Conservation (phyloP, 345 rosid genomes). For the Orychophragmus violaceus region DNA sequence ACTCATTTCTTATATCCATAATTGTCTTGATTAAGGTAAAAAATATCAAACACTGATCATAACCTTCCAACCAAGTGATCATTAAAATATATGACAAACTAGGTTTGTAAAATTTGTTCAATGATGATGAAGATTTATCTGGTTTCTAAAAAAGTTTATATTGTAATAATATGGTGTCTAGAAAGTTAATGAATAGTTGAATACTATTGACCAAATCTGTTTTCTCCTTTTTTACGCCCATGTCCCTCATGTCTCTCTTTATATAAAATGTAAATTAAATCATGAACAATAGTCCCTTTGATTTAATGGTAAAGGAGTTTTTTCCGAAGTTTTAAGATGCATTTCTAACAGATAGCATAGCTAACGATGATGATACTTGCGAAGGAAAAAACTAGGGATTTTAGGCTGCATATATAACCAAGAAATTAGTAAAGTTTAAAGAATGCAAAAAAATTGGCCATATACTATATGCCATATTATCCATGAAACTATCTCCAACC, state of each 20-base stretch:
- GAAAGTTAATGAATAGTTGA: background rate
- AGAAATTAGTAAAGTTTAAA: too few species aligned
- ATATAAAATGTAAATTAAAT: too few species aligned
- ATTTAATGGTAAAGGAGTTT: background rate
- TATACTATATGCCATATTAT: too few species aligned
- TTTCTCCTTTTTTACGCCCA: slow-evolving; percentile 6
- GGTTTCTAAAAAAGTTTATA: background rate
- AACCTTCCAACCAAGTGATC: background rate
- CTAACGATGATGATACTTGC: background rate
- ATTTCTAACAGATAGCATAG: background rate
- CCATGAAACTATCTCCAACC: too few species aligned
- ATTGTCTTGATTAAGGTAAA: slow-evolving; percentile 12
- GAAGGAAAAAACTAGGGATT: too few species aligned
- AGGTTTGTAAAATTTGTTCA: background rate
- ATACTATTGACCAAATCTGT: slow-evolving; percentile 1
- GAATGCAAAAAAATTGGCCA: too few species aligned
- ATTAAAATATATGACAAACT: background rate
- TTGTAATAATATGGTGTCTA: background rate
- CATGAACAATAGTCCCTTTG: background rate
- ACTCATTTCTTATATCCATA: slow-evolving; percentile 1
- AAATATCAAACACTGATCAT: background rate
- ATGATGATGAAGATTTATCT: background rate
- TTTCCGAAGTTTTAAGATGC: background rate
- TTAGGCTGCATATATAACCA: too few species aligned
- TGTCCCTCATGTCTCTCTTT: too few species aligned